These are phyloP conservation scores for Coniochaeta ligniaria DNA, from an alignment of 2,329 filamentous ascomycete species.

Conservation along the genomic window DNA sequence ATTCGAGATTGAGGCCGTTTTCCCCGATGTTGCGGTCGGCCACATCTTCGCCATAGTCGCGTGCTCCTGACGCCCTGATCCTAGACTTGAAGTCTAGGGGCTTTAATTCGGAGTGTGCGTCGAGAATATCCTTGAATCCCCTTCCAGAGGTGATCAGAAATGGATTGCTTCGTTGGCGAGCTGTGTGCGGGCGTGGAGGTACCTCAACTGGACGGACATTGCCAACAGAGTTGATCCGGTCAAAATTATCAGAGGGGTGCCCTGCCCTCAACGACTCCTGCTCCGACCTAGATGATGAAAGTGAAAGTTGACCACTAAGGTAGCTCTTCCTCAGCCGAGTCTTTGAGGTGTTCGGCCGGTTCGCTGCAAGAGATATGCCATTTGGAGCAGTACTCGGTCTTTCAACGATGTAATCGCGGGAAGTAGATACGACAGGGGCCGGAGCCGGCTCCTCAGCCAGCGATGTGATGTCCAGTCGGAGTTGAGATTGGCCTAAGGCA, in stretches of 20 bases:
- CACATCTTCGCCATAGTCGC: slow-evolving; percentile 58
- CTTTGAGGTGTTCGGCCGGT: slow-evolving; percentile 3
- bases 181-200: not conserved
- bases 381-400: slow-evolving; percentile 30
- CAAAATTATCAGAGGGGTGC: slow-evolving; percentile 5
- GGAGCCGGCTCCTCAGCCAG: slow-evolving; percentile 15
- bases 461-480: slow-evolving; percentile 6
- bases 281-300: slow-evolving; percentile 9
- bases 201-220: not conserved
- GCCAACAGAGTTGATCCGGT: not conserved
- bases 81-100: slow-evolving; percentile 40
- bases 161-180: not conserved
- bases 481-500: slow-evolving; percentile 17
- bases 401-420: slow-evolving; percentile 18
- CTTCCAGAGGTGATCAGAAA: slow-evolving; percentile 20
- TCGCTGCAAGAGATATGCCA: slow-evolving; percentile 11
- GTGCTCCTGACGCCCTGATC: slow-evolving; percentile 40
- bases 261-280: slow-evolving; percentile 4
- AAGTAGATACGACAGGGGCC: slow-evolving; percentile 21
- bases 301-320: slow-evolving; percentile 10
- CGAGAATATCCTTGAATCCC: slow-evolving; percentile 46
- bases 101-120: slow-evolving; percentile 46
- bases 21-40: slow-evolving; percentile 50
- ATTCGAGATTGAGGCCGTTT: slow-evolving; percentile 25
- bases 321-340: slow-evolving; percentile 9